Percentiles rank a stretch among this genome's conserved stretches.
Evolutionary conservation across 495 filamentous ascomycete genomes (phyloP).

Genomic region (Geoglossum glabrum): DNA sequence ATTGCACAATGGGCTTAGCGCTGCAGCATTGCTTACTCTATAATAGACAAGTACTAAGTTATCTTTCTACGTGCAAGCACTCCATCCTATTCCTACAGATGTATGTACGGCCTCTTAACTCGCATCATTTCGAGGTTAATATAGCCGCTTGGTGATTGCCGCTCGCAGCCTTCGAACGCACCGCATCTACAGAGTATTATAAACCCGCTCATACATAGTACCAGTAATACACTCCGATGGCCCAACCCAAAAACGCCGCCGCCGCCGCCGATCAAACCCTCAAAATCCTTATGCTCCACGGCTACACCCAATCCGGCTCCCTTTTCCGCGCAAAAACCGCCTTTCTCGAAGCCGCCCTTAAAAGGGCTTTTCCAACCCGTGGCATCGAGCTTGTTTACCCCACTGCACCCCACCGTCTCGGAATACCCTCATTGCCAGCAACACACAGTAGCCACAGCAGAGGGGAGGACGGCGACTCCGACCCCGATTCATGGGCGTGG

Average conservation of each 20-base stretch:
- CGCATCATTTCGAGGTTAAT: no score
- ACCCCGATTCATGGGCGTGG: conserved; percentile 77
- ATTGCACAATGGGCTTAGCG: no score
- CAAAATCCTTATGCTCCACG: conserved; percentile 38
- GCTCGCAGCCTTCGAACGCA: no score
- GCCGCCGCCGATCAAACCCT: conserved; percentile 8
- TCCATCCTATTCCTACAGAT: no score
- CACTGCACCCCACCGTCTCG: conserved; percentile 41
- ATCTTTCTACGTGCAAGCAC: no score
- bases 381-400: conserved; percentile 36
- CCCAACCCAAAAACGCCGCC: no score
- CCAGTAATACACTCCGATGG: not conserved
- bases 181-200: not conserved
- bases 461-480: conserved; percentile 26
- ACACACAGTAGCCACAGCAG: conserved; percentile 9
- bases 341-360: conserved; percentile 61
- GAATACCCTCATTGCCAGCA: conserved; percentile 47
- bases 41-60: no score
- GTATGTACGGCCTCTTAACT: no score
- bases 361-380: conserved; percentile 44
- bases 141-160: no score
- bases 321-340: conserved; percentile 80
- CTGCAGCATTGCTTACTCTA: no score
- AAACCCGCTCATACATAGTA: not conserved
- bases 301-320: conserved; percentile 80